Evolutionary conservation across 352 stramenopile species (phyloP), one percentile per base, ranked within the genome.

Genomic region (Phytopythium sindhum): DNA sequence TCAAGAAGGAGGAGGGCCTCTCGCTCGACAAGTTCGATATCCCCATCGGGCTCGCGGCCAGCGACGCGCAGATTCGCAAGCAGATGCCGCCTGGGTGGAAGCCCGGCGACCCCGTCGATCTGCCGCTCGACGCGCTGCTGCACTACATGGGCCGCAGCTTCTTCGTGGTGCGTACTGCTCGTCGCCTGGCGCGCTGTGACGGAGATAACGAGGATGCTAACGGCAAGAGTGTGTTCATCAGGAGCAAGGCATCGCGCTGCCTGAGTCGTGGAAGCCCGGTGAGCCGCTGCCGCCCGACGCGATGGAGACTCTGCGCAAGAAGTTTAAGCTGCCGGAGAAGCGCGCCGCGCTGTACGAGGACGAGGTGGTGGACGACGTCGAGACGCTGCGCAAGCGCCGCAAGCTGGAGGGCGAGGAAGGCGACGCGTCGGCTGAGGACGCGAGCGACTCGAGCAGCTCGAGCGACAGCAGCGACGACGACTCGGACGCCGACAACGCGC

Each of bases 21-120:
- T 57, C 48, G 19, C 56, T 82, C 15, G 72, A 75, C 41, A 86
- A 85, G 50, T 67, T 87, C 23, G 68, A 88, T 33, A 81, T 90
- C 28, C 84, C 82, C 21, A 84, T 91, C 37, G 81, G 84, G 1
- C 68, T 94, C 26, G 86, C 83, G 17, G 80, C 78, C 9, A 91
- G 73, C 31, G 83, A 90, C 41, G 86, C 80, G 2, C 80, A 90
- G 42, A 92, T 91, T 41, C 73, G 81, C 11, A 86, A 90, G 35
- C 84, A 88, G 48, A 89, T 94, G 75, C 81, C 82, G 28, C 69
- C 86, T 1, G 86, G 86, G 14, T 94, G 86, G 86, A 91, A 90
- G 35, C 81, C 81, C 0, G 86, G 85, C n/a, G 85, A 92, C 61
- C 80, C 81, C 0, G 83, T 94, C 45, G 86, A 94, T 51, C 65